Percentiles rank a stretch among this genome's conserved stretches.
Conservation (phyloP, 2,329 filamentous ascomycete species). For the Teratosphaeria epicoccoides region DNA sequence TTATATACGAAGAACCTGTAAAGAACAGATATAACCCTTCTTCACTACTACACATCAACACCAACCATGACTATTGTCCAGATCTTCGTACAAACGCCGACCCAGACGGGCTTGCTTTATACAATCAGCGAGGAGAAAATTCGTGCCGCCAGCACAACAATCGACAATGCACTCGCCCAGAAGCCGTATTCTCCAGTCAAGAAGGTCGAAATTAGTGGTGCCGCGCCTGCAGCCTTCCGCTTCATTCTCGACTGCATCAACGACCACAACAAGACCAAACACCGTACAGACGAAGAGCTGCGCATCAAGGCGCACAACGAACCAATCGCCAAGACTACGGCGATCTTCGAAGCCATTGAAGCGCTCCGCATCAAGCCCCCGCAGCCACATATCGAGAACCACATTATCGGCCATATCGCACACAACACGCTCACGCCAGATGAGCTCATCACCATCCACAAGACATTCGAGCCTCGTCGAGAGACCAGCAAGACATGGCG, state of each 20-base stretch:
- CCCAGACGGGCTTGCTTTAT: neutral
- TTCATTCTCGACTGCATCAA: conserved; percentile 7
- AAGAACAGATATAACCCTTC: no score
- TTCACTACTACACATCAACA: neutral
- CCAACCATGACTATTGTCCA: conserved; percentile 6
- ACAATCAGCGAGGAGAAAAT: conserved; percentile 4
- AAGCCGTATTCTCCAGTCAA: neutral
- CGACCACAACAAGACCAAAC: neutral
- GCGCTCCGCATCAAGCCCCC: conserved; percentile 5
- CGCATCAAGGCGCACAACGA: conserved; percentile 6
- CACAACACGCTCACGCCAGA: conserved; percentile 4
- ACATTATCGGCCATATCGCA: conserved; percentile 6
- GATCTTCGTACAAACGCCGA: neutral
- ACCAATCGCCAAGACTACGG: conserved; percentile 2
- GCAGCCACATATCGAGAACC: conserved; percentile 8
- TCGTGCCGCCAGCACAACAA: conserved; percentile 4
- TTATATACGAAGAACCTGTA: no score
- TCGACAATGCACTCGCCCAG: neutral
- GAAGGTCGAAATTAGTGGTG: conserved; percentile 4
- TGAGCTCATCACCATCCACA: conserved; percentile 3
- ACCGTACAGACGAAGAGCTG: neutral
- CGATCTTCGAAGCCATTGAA: conserved; percentile 6
- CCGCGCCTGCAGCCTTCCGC: conserved; percentile 2
- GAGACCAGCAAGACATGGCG: conserved; percentile 5
- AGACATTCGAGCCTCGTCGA: neutral